Base-by-base conservation (phyloP, 2,329 filamentous ascomycete species). In the Penicillium sp. region DNA sequence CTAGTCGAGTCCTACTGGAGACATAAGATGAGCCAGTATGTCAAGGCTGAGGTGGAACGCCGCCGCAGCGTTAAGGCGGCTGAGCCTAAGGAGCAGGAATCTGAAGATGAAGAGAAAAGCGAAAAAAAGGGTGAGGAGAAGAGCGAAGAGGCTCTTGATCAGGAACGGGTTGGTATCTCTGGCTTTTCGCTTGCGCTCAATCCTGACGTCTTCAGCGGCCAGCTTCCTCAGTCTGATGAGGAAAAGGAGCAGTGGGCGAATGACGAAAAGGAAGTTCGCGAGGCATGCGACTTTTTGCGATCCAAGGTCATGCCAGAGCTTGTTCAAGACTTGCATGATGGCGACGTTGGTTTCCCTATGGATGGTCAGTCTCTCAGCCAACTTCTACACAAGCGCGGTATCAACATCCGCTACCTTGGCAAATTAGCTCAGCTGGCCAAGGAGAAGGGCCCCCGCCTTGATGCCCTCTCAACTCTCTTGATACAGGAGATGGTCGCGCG, bases 321-420 rank as follows among this genome's bases (percentile, higher is more conserved):
- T 61, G 79, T 98, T 61, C 88, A 90, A 65, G 94, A 99, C 71
- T 86, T 99, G 62, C 90, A 91, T 73, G 92, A 96, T 67, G 93
- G 92, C 7, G 94, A 99, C 69, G 90, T 97, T 68, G 95, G 94
- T 71, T 98, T 98, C 82, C 95, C 95, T 13, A 97, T 98, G 92
- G 96, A 99, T 71, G 95, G 95, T n/a, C 87, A 91, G 72, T 97
- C 94, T 21, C 84, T 99, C 62, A 92, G 90, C 71, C 88, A 89
- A 67, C 86, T 97, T 56, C 84, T 99, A 73, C 95, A 99, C 83
- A 97, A 97, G 84, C 91, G 94, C 47, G 95, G 95, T 79, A 93
- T 99, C 82, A 99, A 99, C 81, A 86, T 98, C 65, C 88, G 96
- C 72, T 99, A 99, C 77, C 85, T 98, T n/a, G 95, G 95, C 67